phyloP scores from a whole-genome alignment of 495 filamentous ascomycete species.

The Trichoderma reesei region DNA sequence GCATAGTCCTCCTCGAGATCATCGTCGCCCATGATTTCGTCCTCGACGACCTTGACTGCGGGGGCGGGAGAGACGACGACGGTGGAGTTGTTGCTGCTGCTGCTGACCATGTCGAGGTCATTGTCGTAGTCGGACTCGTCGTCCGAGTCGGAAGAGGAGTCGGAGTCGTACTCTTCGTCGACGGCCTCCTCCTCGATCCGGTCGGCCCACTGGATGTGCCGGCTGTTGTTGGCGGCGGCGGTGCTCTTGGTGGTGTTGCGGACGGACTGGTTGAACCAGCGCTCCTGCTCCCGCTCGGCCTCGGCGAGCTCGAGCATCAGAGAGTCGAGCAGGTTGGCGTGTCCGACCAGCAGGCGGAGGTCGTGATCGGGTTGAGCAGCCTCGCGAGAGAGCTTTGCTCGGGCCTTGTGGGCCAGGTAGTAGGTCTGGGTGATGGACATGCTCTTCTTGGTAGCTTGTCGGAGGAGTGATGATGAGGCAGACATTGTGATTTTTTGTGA shows the following conservation, averaged over 20 bases:
- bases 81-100: not conserved
- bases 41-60: slow-evolving; percentile 14
- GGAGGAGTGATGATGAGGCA: slow-evolving; percentile 14
- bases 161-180: slow-evolving; percentile 43
- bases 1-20: slow-evolving; percentile 64
- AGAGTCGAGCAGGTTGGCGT: slow-evolving; percentile 94
- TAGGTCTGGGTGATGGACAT: slow-evolving; percentile 98
- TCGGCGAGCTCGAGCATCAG: slow-evolving; percentile 93
- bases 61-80: not conserved
- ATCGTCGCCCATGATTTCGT: slow-evolving; percentile 49
- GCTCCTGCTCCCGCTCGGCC: slow-evolving; percentile 91
- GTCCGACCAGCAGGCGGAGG: slow-evolving; percentile 84
- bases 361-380: slow-evolving; percentile 86
- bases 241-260: slow-evolving; percentile 57
- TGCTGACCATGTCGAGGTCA: slow-evolving; percentile 19
- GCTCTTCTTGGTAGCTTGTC: slow-evolving; percentile 42
- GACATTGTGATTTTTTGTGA: slow-evolving; percentile 25
- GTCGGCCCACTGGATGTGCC: slow-evolving; percentile 84
- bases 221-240: slow-evolving; percentile 42
- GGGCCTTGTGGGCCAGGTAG: slow-evolving; percentile 91
- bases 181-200: slow-evolving; percentile 58
- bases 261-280: slow-evolving; percentile 96
- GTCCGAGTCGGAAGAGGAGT: slow-evolving; percentile 43
- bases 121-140: slow-evolving; percentile 28
- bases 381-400: slow-evolving; percentile 87